These are phyloP conservation scores for Podospora tetraspora DNA, from an alignment of 495 filamentous ascomycete genomes.

Conservation along the genomic window DNA sequence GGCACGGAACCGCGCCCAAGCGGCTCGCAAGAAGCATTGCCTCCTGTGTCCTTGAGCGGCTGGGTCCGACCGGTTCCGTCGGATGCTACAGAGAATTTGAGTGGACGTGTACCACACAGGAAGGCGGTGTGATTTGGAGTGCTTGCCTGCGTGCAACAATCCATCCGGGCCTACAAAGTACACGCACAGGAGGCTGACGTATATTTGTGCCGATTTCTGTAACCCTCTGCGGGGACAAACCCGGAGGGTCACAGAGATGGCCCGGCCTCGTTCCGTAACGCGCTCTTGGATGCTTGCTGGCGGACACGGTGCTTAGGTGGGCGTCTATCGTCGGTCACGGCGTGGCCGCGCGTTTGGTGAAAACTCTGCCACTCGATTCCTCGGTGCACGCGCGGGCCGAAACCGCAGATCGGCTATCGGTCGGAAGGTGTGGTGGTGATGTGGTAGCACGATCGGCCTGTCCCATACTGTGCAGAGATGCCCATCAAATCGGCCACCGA, in stretches of 20 bases:
- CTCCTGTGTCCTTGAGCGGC: background rate
- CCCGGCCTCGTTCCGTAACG: background rate
- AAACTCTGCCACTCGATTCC: background rate
- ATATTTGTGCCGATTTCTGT: background rate
- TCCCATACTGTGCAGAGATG: background rate
- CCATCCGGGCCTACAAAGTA: background rate
- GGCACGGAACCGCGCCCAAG: too few species aligned
- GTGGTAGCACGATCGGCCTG: background rate
- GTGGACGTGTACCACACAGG: background rate
- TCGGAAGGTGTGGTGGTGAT: background rate
- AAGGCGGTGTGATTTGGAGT: background rate
- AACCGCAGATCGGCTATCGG: background rate
- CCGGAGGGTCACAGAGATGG: background rate
- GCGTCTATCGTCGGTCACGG: background rate
- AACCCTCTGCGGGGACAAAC: background rate
- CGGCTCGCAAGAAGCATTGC: too few species aligned
- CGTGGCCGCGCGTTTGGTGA: background rate
- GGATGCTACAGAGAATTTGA: background rate
- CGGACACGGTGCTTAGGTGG: background rate
- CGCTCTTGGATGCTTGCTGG: background rate
- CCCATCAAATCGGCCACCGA: background rate
- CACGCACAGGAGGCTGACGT: background rate
- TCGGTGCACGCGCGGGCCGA: background rate
- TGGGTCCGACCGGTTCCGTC: background rate
- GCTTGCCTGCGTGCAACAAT: background rate